Evolutionary conservation across 2,329 filamentous ascomycete species (phyloP).

Genomic region (Cylindrodendrum hubeiense): DNA sequence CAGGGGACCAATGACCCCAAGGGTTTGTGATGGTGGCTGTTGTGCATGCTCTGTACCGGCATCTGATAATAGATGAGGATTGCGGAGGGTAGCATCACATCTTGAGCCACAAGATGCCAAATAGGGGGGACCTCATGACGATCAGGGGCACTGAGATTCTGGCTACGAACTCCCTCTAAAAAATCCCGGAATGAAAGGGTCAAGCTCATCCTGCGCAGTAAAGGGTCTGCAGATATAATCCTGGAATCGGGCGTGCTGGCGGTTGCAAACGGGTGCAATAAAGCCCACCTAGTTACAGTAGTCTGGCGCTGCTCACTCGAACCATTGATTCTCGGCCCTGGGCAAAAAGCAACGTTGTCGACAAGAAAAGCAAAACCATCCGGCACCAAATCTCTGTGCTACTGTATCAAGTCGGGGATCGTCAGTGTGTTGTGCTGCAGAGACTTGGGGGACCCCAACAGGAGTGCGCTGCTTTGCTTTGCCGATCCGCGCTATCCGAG

Average conservation of each 20-base stretch:
- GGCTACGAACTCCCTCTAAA: neutral
- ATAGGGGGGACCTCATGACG: constrained; percentile 1
- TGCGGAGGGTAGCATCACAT: constrained; percentile 6
- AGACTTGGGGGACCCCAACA: neutral
- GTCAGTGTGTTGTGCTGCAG: neutral
- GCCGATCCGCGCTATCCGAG: constrained; percentile 3
- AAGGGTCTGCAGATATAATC: neutral
- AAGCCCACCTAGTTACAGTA: neutral
- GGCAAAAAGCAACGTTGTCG: neutral
- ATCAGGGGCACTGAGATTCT: constrained; percentile 19
- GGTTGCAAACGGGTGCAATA: neutral
- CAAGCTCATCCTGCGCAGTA: constrained; percentile 1
- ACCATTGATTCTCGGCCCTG: neutral
- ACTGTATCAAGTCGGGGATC: neutral
- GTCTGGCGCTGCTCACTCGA: constrained; percentile 1
- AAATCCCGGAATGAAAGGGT: constrained; percentile 22
- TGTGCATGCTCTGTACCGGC: neutral
- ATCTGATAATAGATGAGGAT: constrained; percentile 7
- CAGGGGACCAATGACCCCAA: constrained; percentile 2
- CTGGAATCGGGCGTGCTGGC: neutral
- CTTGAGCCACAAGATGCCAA: neutral
- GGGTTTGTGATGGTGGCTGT: constrained; percentile 15
- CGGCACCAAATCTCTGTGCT: constrained; percentile 1
- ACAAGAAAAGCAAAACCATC: neutral
- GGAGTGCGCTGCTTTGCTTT: neutral